These are phyloP conservation scores for Verticillium longisporum DNA, from an alignment of 2,329 filamentous ascomycete species.

Conservation along the genomic window DNA sequence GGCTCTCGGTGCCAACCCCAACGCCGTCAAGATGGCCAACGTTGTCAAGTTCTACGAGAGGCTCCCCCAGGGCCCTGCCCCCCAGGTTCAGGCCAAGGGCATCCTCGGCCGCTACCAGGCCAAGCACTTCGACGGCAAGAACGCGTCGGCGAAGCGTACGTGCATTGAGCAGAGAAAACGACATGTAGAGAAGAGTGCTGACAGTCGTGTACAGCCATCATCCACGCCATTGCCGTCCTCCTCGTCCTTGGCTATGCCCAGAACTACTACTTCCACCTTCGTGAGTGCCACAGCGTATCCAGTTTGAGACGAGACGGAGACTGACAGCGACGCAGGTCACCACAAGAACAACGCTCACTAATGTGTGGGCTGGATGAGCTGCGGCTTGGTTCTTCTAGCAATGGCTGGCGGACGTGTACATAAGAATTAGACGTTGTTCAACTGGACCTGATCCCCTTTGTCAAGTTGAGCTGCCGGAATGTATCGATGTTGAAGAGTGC, in stretches of 20 bases:
- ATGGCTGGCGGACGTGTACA: conserved; percentile 12
- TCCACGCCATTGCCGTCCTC: conserved; percentile 76
- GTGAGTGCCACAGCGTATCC: conserved; percentile 50
- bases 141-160: conserved; percentile 82
- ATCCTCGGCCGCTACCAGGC: conserved; percentile 83
- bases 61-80: conserved; percentile 86
- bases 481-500: not conserved
- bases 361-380: conserved; percentile 16
- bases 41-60: conserved; percentile 99
- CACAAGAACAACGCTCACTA: conserved; percentile 99
- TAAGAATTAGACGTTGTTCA: conserved; percentile 12
- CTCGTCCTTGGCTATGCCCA: conserved; percentile 85
- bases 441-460: conserved; percentile 2
- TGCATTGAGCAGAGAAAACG: conserved; percentile 16
- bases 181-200: not conserved
- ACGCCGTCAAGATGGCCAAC: conserved; percentile 95
- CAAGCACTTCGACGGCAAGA: conserved; percentile 86
- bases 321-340: conserved; percentile 60
- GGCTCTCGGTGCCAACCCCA: conserved; percentile 90
- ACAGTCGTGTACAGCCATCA: conserved; percentile 57
- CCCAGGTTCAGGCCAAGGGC: conserved; percentile 74
- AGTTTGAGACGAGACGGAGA: not conserved
- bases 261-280: conserved; percentile 99
- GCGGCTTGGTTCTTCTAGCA: conserved; percentile 8
- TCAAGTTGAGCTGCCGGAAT: not conserved